These are phyloP conservation scores for Herpetospermum pedunculosum DNA, from an alignment of 306 rosid species.

Conservation along the genomic window DNA sequence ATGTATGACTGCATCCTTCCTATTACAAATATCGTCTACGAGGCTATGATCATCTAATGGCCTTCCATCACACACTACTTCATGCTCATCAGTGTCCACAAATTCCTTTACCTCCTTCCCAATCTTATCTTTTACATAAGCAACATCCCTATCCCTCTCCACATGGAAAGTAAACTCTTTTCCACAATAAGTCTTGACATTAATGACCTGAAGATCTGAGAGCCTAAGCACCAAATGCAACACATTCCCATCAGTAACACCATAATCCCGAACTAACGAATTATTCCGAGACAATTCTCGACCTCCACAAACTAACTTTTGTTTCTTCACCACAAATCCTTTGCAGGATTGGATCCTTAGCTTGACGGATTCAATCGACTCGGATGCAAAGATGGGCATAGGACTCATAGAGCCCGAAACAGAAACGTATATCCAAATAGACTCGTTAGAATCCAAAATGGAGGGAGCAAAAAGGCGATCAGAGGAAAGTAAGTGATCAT, in stretches of 20 bases:
- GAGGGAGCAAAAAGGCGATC: constrained; percentile 19
- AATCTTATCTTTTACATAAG: constrained; percentile 68
- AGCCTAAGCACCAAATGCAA: constrained; percentile 75
- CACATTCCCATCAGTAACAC: constrained; percentile 69
- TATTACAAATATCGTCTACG: constrained; percentile 56
- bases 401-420: constrained; percentile 49
- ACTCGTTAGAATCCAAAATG: constrained; percentile 30
- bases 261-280: constrained; percentile 71
- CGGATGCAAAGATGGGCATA: constrained; percentile 57
- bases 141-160: constrained; percentile 65
- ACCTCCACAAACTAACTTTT: constrained; percentile 82
- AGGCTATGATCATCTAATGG: constrained; percentile 70
- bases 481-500: constrained; percentile 33
- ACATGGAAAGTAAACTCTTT: constrained; percentile 60
- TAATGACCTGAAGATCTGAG: constrained; percentile 71
- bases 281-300: constrained; percentile 70
- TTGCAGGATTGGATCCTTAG: constrained; percentile 52
- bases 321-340: constrained; percentile 73
- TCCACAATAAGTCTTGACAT: constrained; percentile 52
- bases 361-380: constrained; percentile 76
- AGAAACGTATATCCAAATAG: constrained; percentile 48
- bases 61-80: constrained; percentile 66
- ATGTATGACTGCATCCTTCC: constrained; percentile 59
- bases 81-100: constrained; percentile 66
- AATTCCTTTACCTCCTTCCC: constrained; percentile 49